Evolutionary conservation across 495 filamentous ascomycete species (phyloP).

Genomic region (Annulohypoxylon stygium): DNA sequence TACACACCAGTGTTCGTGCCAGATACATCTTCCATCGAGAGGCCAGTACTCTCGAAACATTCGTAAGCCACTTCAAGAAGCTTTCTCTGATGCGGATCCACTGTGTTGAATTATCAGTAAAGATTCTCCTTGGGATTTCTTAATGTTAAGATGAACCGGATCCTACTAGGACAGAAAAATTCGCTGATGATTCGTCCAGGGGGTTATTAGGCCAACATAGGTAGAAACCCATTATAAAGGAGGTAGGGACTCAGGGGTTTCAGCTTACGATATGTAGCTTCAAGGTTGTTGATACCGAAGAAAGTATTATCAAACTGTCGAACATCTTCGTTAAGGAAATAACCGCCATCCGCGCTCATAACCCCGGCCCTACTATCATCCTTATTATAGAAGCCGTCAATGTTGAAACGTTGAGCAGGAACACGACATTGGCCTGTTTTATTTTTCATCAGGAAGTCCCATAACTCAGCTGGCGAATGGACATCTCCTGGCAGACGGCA

Average conservation of each 20-base stretch:
- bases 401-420: neutral
- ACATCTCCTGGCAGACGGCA: neutral
- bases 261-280: neutral
- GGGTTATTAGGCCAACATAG: neutral
- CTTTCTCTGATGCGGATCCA: constrained; percentile 18
- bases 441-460: neutral
- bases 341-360: neutral
- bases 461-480: neutral
- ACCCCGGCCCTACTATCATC: neutral
- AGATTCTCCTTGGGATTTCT: neutral
- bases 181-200: neutral
- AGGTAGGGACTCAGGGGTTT: neutral
- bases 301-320: neutral
- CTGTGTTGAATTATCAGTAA: neutral
- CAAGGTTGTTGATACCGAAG: constrained; percentile 3
- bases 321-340: neutral
- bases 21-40: constrained; percentile 66
- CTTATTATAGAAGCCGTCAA: neutral
- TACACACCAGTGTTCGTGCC: constrained; percentile 73
- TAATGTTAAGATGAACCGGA: neutral
- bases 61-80: constrained; percentile 59
- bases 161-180: neutral
- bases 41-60: constrained; percentile 55
- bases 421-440: neutral
- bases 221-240: neutral